Percentiles rank a stretch among this genome's conserved stretches.
phyloP scores from a whole-genome alignment of 2,329 filamentous ascomycete genomes.

The Sordariomycetes sp. region DNA sequence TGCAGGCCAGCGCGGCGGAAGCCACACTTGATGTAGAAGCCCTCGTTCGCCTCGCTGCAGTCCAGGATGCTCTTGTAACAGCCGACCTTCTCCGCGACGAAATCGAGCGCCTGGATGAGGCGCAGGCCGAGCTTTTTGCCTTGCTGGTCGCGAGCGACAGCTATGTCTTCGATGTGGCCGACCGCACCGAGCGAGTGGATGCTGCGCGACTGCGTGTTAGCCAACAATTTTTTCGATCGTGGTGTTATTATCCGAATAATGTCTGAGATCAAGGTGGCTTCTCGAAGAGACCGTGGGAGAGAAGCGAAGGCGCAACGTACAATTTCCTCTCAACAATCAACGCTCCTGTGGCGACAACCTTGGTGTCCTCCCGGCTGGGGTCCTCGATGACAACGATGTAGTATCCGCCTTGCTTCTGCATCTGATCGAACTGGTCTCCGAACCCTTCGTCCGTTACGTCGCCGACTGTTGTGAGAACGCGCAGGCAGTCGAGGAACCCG shows the following conservation, averaged over 20 bases:
- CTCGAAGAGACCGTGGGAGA: neutral
- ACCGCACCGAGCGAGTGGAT: slow-evolving; percentile 76
- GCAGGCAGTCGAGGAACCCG: slow-evolving; percentile 84
- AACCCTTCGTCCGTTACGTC: slow-evolving; percentile 71
- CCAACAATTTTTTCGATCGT: no score
- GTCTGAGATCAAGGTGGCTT: no score
- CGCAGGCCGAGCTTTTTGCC: slow-evolving; percentile 92
- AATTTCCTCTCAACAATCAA: slow-evolving; percentile 92
- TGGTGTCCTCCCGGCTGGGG: slow-evolving; percentile 38
- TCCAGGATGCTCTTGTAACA: slow-evolving; percentile 98
- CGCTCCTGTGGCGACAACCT: slow-evolving; percentile 83
- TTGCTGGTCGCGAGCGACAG: slow-evolving; percentile 88
- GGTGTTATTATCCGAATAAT: no score
- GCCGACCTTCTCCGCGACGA: slow-evolving; percentile 75
- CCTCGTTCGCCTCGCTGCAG: slow-evolving; percentile 92
- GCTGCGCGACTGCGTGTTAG: no score
- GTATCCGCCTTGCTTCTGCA: slow-evolving; percentile 67
- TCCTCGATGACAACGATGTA: slow-evolving; percentile 83
- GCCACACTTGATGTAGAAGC: slow-evolving; percentile 97
- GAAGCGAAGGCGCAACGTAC: slow-evolving; percentile 40
- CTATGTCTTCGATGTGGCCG: slow-evolving; percentile 97
- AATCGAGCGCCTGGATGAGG: slow-evolving; percentile 89
- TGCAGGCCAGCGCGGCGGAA: slow-evolving; percentile 87
- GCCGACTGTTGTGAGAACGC: slow-evolving; percentile 87
- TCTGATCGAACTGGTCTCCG: slow-evolving; percentile 73